A percentile compares a stretch with the other conserved stretches of the same genome.
Evolutionary conservation across 257 asterid species (phyloP).

Genomic region (Paraleonurus japonicus): DNA sequence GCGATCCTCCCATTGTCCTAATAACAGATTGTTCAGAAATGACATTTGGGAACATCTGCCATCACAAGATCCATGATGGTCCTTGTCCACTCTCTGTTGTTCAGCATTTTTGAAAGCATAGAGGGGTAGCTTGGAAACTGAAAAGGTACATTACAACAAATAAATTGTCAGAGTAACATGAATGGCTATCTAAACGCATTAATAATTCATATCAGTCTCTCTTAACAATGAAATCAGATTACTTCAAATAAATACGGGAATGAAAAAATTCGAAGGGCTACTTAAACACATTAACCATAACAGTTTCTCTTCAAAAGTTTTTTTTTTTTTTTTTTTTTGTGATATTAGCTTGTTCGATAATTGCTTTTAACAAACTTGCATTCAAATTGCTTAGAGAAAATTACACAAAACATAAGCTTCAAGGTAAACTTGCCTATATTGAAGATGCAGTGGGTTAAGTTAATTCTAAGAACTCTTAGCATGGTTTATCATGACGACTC

Average conservation of each 20-base stretch:
- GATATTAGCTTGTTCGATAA: not conserved
- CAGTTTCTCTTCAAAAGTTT: not conserved
- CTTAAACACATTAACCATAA: not conserved
- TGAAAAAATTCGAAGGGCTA: not conserved
- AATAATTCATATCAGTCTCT: not conserved
- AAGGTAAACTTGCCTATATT: not conserved
- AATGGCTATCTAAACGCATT: not conserved
- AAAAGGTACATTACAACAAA: constrained; percentile 15
- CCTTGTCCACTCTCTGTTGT: constrained; percentile 26
- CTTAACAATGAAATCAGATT: not conserved
- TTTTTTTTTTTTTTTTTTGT: not conserved
- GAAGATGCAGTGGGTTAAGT: not conserved
- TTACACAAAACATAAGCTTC: not conserved
- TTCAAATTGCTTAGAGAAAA: not conserved
- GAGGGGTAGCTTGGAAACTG: constrained; percentile 61
- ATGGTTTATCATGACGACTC: not conserved
- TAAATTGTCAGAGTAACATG: not conserved
- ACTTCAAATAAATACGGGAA: not conserved
- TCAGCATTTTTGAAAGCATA: constrained; percentile 48
- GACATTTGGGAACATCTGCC: constrained; percentile 34
- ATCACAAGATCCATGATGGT: constrained; percentile 27
- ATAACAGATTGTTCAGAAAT: constrained; percentile 43
- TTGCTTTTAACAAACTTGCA: not conserved
- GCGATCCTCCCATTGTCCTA: constrained; percentile 79
- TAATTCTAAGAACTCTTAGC: not conserved